phyloP scores from a whole-genome alignment of 164 flowering plant species.

The Dillenia turbinata region DNA sequence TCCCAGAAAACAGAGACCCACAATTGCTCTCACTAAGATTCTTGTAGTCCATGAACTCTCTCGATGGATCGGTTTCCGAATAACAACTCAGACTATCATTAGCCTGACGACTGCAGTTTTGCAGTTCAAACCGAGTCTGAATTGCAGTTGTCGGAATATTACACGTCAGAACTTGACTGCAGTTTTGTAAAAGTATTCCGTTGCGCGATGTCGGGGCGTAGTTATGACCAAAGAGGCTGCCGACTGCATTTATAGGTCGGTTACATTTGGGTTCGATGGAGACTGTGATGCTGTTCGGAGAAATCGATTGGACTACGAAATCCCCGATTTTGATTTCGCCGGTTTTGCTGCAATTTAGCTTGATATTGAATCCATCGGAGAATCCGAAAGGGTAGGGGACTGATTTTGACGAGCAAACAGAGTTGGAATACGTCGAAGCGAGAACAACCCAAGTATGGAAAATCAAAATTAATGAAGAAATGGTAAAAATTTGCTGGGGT shows the following conservation, averaged over 20 bases:
- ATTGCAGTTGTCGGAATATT: slow-evolving; percentile 25
- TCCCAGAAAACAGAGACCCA: slow-evolving; percentile 34
- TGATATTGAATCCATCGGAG: slow-evolving; percentile 58
- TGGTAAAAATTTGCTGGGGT: neutral
- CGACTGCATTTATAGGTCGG: slow-evolving; percentile 32
- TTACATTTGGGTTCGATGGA: slow-evolving; percentile 39
- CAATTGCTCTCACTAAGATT: slow-evolving; percentile 24
- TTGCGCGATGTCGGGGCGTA: slow-evolving; percentile 52
- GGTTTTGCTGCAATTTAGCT: slow-evolving; percentile 33
- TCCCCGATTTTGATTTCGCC: slow-evolving; percentile 29
- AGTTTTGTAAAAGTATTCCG: slow-evolving; percentile 50
- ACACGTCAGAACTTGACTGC: slow-evolving; percentile 27
- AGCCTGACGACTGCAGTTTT: slow-evolving; percentile 11
- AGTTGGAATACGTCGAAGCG: slow-evolving; percentile 19
- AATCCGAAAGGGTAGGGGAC: slow-evolving; percentile 63
- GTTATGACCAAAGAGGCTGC: slow-evolving; percentile 28
- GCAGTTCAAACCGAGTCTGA: slow-evolving; percentile 26
- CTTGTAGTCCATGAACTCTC: slow-evolving; percentile 17
- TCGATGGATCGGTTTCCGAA: slow-evolving; percentile 9
- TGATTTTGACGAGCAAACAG: slow-evolving; percentile 22
- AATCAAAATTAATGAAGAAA: slow-evolving; percentile 3
- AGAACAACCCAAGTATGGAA: slow-evolving; percentile 3
- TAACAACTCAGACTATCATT: slow-evolving; percentile 37
- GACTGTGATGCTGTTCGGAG: slow-evolving; percentile 28
- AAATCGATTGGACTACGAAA: slow-evolving; percentile 33